Evolutionary conservation across 768 basidiomycete genomes (phyloP).

Genomic region (Botryobasidium botryosum): DNA sequence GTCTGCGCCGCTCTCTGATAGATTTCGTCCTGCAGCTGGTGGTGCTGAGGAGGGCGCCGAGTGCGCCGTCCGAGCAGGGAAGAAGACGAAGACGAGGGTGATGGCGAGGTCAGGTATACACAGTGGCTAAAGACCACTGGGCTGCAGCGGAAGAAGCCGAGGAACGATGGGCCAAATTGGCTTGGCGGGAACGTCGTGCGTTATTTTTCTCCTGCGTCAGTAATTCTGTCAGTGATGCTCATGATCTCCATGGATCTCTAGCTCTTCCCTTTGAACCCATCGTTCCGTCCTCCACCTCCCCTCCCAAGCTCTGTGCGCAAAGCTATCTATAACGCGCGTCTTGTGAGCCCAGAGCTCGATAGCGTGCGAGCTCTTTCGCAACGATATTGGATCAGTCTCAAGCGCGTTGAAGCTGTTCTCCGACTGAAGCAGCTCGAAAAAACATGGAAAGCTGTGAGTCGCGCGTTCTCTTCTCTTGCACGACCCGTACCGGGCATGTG

Average conservation of each 20-base stretch:
- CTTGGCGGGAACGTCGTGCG: conserved; percentile 40
- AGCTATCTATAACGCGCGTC: conserved; percentile 41
- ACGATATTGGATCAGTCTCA: conserved; percentile 47
- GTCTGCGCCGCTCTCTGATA: no score
- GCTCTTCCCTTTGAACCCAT: conserved; percentile 78
- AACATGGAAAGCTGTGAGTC: conserved; percentile 52
- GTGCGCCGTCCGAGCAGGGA: background rate
- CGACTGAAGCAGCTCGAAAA: conserved; percentile 65
- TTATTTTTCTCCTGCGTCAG: conserved; percentile 16
- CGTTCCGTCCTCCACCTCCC: conserved; percentile 67
- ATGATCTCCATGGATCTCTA: conserved; percentile 18
- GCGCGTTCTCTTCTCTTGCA: conserved; percentile 8
- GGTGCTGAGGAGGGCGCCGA: no score
- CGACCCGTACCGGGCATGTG: conserved; percentile 8
- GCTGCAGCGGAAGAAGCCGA: conserved; percentile 26
- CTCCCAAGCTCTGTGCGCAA: conserved; percentile 44
- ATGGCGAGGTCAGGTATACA: conserved; percentile 1
- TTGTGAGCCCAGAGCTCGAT: conserved; percentile 37
- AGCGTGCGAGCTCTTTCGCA: conserved; percentile 44
- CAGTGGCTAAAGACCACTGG: conserved; percentile 31
- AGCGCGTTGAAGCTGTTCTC: conserved; percentile 69
- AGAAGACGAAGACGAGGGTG: conserved; percentile 1
- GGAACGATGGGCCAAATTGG: conserved; percentile 37
- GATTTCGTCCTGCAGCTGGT: no score
- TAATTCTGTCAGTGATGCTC: conserved; percentile 9